Evolutionary conservation across 257 asterid genomes (phyloP), one percentile per base, ranked within the genome.

Genomic region (Salvia miltiorrhiza): DNA sequence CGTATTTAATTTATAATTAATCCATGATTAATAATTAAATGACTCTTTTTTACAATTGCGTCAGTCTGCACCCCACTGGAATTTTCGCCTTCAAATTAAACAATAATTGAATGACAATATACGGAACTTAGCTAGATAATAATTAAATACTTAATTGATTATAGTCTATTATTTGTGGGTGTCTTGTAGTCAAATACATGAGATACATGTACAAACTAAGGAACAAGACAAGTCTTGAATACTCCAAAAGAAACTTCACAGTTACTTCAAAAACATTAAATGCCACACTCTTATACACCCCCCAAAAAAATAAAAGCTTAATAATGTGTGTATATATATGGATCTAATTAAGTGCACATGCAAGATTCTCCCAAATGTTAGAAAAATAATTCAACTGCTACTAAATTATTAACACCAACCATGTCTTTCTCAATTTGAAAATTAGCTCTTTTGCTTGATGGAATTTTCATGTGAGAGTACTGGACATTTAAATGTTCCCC

Each of bases 301-400:
- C n/a, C n/a, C n/a, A n/a, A n/a, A n/a, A n/a, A 63, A 58, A 63
- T 54, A 23, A 50, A 64, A 45, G 76, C 61, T 67, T 65, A 66
- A 71, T 2, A 54, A 44, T 72, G 12, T 76, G 75, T 67, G 79
- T 65, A 75, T 69, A 73, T n/a, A n/a, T n/a, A n/a, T n/a, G n/a
- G n/a, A n/a, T n/a, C n/a, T n/a, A n/a, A n/a, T n/a, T 57, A 32
- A 11, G 11, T 20, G 78, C 89, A 80, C 86, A 81, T 83, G 89
- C 68, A 73, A 72, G 79, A 81, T 74, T 78, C 78, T 73, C 39
- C 26, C 37, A 52, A 23, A 66, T 58, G 8, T 69, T 41, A 13
- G 3, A 47, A 32, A 74, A 73, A 76, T 50, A 40, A 72, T 71
- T 53, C 70, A 57, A 56, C 37, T 40, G 21, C 33, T 49, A 11